Conservation (phyloP, 257 asterid genomes). For the Linderniella brevidens region DNA sequence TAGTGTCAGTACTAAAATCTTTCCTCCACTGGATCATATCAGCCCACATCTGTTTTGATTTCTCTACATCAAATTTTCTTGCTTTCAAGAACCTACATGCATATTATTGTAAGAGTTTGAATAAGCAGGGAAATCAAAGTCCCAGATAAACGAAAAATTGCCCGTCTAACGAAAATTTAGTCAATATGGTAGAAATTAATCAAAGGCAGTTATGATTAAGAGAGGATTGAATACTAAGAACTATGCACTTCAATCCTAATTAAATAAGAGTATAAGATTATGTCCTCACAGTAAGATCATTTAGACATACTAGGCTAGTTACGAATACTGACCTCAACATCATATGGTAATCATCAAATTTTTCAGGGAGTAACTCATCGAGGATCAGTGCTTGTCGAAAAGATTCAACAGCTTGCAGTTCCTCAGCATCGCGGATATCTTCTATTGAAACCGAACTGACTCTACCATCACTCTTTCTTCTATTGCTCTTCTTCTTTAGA, state of each 20-base stretch:
- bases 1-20: slow-evolving; percentile 57
- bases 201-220: too few relatives aligned
- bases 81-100: slow-evolving; percentile 62
- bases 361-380: slow-evolving; percentile 61
- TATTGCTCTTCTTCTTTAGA: slow-evolving; percentile 61
- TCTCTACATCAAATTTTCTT: slow-evolving; percentile 67
- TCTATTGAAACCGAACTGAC: slow-evolving; percentile 80
- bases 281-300: neutral
- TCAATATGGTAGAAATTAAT: too few relatives aligned
- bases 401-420: slow-evolving; percentile 63
- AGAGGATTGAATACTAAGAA: too few relatives aligned
- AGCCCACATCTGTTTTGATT: slow-evolving; percentile 76
- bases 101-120: neutral
- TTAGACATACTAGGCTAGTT: neutral
- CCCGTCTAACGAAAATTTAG: too few relatives aligned
- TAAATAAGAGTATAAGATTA: too few relatives aligned
- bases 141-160: too few relatives aligned
- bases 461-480: slow-evolving; percentile 61
- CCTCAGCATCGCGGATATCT: slow-evolving; percentile 70
- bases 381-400: slow-evolving; percentile 56
- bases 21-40: slow-evolving; percentile 86
- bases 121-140: neutral
- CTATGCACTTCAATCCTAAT: too few relatives aligned
- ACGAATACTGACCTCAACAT: slow-evolving; percentile 49
- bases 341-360: slow-evolving; percentile 65